Base-by-base conservation (phyloP, 257 asterid species). In the Solanum virginianum region DNA sequence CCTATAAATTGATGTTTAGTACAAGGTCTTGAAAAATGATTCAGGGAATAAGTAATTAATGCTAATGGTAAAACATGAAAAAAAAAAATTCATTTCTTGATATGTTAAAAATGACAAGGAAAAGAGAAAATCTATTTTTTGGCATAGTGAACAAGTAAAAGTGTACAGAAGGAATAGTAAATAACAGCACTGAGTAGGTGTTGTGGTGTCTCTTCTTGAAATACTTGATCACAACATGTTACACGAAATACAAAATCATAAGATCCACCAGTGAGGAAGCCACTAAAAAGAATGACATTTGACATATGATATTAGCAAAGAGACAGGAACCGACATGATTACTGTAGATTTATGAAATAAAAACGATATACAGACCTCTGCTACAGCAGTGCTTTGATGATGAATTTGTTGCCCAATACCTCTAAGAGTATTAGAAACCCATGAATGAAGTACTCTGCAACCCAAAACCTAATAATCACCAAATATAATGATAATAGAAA, bases 381-480 rank as follows among this genome's bases (percentile, higher is more conserved):
- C 91, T 8, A 80, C 88, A 55, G 93, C 85, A 87, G 87, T 88
- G 88, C 86, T 90, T 87, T 89, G 94, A 54, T 83, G 85, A 62
- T 91, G 96, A 87, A 90, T 83, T 72, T 88, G 94, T 65, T 90
- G 93, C 22, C 94, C 92, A 5, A 89, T 88, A 72, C 87, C 88
- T 83, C 84, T 89, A 80, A 94, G 54, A 87, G 95, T 93, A 93
- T 71, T 91, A 84, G 98, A 94, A 85, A 92, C 96, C 97, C 97
- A 92, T 3, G 98, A 91, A 91, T 92, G 91, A 83, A 93, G 88
- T 84, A 70, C 94, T 93, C 98, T 92, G 96, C 92, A 90, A 92
- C 96, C 94, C 88, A 90, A 92, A 88, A 90, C 95, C 99, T 93
- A 92, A 92, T 88, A 88, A 89, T 91, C 93, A 91, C 94, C 91